phyloP scores from a whole-genome alignment of 2,329 filamentous ascomycete genomes.

The Gyromitra esculenta region DNA sequence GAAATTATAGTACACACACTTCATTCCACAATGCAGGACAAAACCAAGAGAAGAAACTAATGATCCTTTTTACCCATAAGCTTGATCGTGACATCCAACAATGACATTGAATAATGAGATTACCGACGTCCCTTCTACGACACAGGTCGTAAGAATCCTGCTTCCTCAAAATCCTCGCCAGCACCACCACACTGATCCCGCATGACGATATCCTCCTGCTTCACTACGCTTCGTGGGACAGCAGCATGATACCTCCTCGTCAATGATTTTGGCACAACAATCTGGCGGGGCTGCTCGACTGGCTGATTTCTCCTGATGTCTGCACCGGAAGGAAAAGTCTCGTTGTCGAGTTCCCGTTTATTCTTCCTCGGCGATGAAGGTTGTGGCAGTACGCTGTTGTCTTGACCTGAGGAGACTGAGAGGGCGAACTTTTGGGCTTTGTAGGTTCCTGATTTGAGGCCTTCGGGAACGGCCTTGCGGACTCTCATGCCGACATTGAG shows the following conservation, averaged over 20 bases:
- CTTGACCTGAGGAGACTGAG: slow-evolving; percentile 11
- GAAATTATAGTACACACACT: neutral
- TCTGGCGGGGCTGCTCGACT: slow-evolving; percentile 21
- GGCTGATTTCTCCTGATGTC: slow-evolving; percentile 21
- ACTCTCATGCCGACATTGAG: slow-evolving; percentile 93
- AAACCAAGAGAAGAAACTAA: neutral
- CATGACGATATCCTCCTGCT: slow-evolving; percentile 37
- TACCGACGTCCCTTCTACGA: slow-evolving; percentile 3
- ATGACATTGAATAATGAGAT: neutral
- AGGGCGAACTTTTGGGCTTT: slow-evolving; percentile 45
- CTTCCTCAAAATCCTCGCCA: slow-evolving; percentile 54
- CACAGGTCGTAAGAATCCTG: slow-evolving; percentile 46
- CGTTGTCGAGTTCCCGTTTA: slow-evolving; percentile 40
- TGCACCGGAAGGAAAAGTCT: neutral
- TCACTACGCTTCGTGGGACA: slow-evolving; percentile 31
- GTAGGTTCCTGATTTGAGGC: slow-evolving; percentile 80
- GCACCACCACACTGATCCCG: neutral
- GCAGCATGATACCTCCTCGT: slow-evolving; percentile 45
- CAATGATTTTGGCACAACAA: slow-evolving; percentile 34
- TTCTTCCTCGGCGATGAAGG: slow-evolving; percentile 40
- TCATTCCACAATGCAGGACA: neutral
- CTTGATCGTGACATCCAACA: neutral
- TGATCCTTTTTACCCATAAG: neutral
- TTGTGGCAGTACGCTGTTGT: slow-evolving; percentile 20
- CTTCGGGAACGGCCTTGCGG: slow-evolving; percentile 90